Percentiles rank a stretch among this genome's conserved stretches.
Evolutionary conservation across 441 rosid genomes (phyloP).

Genomic region (Pelargonium myrrhifolium): DNA sequence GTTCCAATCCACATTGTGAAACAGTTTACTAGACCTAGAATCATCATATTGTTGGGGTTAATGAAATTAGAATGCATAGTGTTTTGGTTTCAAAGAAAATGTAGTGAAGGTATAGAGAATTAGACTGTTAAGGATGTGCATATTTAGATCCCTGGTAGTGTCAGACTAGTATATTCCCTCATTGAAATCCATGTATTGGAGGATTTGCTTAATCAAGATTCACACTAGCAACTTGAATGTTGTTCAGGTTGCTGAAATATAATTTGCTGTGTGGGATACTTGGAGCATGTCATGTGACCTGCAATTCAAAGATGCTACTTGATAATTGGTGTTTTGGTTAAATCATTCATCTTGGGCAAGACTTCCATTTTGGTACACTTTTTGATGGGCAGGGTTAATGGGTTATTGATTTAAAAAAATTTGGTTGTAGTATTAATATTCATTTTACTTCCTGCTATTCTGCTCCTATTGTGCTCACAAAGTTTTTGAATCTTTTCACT

Average conservation of each 20-base stretch:
- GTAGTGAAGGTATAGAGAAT: background rate
- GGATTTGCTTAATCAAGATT: background rate
- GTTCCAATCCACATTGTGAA: no score
- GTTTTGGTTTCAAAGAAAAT: background rate
- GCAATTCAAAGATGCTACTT: background rate
- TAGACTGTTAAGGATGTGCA: background rate
- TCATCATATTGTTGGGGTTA: background rate
- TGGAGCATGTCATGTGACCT: background rate
- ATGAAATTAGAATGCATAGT: background rate
- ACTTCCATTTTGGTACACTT: background rate
- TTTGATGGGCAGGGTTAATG: background rate
- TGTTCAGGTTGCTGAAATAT: background rate
- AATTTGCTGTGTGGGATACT: background rate
- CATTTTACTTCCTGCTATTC: background rate
- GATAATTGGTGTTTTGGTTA: background rate
- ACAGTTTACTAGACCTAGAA: background rate
- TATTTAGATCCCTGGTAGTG: background rate
- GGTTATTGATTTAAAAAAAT: background rate
- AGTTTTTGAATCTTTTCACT: background rate
- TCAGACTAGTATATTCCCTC: background rate
- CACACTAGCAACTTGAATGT: background rate
- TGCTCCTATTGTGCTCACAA: background rate
- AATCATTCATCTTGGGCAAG: background rate
- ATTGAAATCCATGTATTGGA: background rate
- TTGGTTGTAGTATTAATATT: background rate